phyloP scores from a whole-genome alignment of 2,329 filamentous ascomycete species.

The Aureobasidium sp. region DNA sequence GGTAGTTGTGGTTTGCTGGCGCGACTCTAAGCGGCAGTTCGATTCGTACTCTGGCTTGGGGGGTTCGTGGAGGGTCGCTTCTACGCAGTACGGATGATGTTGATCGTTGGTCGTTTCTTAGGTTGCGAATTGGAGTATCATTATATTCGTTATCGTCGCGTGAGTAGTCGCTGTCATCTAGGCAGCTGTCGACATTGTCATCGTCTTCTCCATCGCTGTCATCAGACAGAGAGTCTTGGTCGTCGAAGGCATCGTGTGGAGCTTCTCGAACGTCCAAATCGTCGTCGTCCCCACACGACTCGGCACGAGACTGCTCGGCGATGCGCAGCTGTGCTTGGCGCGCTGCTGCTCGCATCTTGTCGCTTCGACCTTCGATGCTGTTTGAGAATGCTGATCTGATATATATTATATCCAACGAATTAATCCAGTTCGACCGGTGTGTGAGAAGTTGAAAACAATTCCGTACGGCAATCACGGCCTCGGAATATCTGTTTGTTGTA shows the following conservation, averaged over 20 bases:
- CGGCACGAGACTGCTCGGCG: neutral
- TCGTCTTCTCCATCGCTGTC: neutral
- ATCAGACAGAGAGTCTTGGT: neutral
- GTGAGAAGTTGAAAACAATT: neutral
- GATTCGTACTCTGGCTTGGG: neutral
- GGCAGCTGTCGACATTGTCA: neutral
- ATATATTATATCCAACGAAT: neutral
- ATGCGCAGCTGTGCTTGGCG: slow-evolving; percentile 1
- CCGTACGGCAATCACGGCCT: too few relatives aligned
- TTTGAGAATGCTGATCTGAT: neutral
- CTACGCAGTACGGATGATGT: neutral
- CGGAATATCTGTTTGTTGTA: neutral
- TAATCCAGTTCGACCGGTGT: neutral
- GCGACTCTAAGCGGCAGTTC: neutral
- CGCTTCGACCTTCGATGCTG: neutral
- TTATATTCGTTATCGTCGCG: neutral
- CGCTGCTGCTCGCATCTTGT: slow-evolving; percentile 15
- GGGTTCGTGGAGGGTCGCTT: neutral
- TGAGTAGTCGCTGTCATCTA: slow-evolving; percentile 1
- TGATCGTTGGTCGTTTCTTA: neutral
- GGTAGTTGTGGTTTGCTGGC: neutral
- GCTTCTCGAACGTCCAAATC: neutral
- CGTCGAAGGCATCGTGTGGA: neutral
- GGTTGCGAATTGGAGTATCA: neutral
- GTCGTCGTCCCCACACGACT: slow-evolving; percentile 3